A percentile compares a stretch with the other conserved stretches of the same genome.
phyloP scores from a whole-genome alignment of 805 yeast genomes.

The Maudiozyma saulgeensis region DNA sequence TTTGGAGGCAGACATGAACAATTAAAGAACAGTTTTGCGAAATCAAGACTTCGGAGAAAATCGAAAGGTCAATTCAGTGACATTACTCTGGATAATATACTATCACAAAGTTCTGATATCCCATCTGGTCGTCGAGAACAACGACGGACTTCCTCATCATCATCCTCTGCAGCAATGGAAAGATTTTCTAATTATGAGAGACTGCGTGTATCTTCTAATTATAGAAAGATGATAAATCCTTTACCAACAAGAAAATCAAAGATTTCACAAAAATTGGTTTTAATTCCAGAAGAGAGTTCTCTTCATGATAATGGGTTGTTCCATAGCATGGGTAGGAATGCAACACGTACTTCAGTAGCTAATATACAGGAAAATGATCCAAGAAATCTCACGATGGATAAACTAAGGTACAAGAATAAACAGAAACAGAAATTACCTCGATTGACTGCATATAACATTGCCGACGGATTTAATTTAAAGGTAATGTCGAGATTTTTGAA shows the following conservation, averaged over 20 bases:
- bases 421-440: slow-evolving; percentile 51
- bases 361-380: neutral
- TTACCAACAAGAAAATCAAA: slow-evolving; percentile 65
- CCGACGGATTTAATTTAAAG: slow-evolving; percentile 68
- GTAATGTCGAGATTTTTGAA: slow-evolving; percentile 55
- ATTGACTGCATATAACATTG: slow-evolving; percentile 84
- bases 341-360: no score
- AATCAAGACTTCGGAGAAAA: neutral
- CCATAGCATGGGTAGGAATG: neutral
- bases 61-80: slow-evolving; percentile 47
- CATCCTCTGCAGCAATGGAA: slow-evolving; percentile 24
- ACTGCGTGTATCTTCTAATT: slow-evolving; percentile 9
- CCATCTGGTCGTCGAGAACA: slow-evolving; percentile 59
- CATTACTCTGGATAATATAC: slow-evolving; percentile 70
- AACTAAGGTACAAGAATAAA: neutral
- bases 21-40: neutral
- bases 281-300: slow-evolving; percentile 52
- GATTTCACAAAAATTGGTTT: slow-evolving; percentile 74
- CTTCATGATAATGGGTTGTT: slow-evolving; percentile 1
- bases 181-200: slow-evolving; percentile 8
- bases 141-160: slow-evolving; percentile 26
- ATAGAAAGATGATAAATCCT: slow-evolving; percentile 21
- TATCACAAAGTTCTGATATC: slow-evolving; percentile 73
- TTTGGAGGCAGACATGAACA: neutral
- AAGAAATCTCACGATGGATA: slow-evolving; percentile 1